Conservation (phyloP, 2,329 filamentous ascomycete species). For the Tolypocladium ovalisporum region DNA sequence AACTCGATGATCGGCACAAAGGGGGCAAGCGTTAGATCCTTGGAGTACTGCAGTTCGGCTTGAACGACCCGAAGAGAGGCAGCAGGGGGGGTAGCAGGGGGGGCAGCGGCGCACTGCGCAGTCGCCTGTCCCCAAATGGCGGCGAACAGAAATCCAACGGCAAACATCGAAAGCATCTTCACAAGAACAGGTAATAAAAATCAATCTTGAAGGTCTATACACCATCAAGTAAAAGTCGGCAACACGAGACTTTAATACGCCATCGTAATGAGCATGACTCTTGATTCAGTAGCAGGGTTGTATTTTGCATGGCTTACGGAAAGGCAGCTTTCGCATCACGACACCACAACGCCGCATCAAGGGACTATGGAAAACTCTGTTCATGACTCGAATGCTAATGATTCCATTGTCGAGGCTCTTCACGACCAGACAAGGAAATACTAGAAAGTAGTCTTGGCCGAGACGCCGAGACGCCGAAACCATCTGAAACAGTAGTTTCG, state of each 20-base stretch:
- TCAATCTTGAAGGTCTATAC: background rate
- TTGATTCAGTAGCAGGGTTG: too few species aligned
- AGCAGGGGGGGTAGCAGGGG: background rate
- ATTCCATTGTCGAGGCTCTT: background rate
- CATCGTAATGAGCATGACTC: background rate
- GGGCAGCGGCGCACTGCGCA: background rate
- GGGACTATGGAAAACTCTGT: background rate
- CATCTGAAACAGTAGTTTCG: too few species aligned
- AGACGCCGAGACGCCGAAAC: too few species aligned
- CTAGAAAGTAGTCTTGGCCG: too few species aligned
- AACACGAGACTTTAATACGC: background rate
- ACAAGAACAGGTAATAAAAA: too few species aligned
- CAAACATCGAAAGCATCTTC: background rate
- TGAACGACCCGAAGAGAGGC: background rate
- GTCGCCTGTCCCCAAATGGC: background rate
- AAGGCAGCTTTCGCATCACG: background rate
- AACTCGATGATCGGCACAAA: conserved; percentile 3
- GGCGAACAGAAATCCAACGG: background rate
- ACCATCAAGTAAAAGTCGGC: background rate
- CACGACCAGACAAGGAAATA: background rate
- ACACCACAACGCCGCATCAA: background rate
- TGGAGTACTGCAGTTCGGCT: background rate
- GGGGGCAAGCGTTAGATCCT: background rate
- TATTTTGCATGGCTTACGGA: background rate
- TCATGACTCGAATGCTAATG: background rate